These are phyloP conservation scores for Diaporthe australafricana DNA, from an alignment of 2,329 filamentous ascomycete species.

Conservation along the genomic window DNA sequence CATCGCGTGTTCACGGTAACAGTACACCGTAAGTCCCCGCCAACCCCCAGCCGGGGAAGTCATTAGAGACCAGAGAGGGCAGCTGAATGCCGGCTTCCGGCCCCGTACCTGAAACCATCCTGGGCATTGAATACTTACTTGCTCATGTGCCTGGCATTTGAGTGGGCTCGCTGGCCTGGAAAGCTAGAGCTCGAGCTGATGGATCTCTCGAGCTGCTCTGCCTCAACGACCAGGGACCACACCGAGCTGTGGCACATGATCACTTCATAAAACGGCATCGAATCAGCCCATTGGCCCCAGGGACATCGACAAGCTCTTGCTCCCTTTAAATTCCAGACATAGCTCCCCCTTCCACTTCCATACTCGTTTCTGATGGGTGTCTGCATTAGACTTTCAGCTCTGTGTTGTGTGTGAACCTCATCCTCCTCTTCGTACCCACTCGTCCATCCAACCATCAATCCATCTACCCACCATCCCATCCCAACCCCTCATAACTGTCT, in stretches of 20 bases:
- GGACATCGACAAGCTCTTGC: slow-evolving; percentile 6
- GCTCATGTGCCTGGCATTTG: slow-evolving; percentile 17
- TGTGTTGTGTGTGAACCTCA: background rate
- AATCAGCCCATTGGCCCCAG: slow-evolving; percentile 24
- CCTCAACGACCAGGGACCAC: background rate
- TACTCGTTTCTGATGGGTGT: background rate
- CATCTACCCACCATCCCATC: background rate
- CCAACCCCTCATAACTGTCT: background rate
- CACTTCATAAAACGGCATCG: slow-evolving; percentile 12
- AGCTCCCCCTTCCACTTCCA: background rate
- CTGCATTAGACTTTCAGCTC: slow-evolving; percentile 11
- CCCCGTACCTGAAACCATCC: slow-evolving; percentile 22
- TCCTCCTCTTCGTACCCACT: background rate
- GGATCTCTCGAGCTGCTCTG: background rate
- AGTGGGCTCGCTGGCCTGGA: background rate
- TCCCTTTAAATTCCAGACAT: slow-evolving; percentile 13
- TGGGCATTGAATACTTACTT: background rate
- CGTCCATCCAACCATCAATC: background rate
- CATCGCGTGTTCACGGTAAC: slow-evolving; percentile 21
- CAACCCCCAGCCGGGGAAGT: background rate
- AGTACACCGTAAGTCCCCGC: slow-evolving; percentile 13
- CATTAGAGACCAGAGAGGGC: background rate
- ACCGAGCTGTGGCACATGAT: slow-evolving; percentile 10
- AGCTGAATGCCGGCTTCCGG: slow-evolving; percentile 19
- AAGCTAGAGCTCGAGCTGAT: background rate